Evolutionary conservation across 371 early-diverging fungal genomes (phyloP).

Genomic region (Rhizomucor miehei): DNA sequence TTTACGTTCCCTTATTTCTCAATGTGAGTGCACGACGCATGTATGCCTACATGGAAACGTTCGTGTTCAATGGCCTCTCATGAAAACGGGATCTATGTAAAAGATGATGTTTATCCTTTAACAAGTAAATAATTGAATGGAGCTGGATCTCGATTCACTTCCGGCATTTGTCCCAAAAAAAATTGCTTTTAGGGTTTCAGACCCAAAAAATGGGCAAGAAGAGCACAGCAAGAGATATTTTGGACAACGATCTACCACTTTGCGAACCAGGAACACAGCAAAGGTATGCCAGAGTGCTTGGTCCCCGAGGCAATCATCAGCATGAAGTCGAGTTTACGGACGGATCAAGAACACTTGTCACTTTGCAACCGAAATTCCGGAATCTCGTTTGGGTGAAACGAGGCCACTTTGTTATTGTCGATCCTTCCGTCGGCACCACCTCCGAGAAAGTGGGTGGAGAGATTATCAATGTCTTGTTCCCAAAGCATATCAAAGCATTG

Average conservation of each 20-base stretch:
- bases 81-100: too few relatives aligned
- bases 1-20: too few relatives aligned
- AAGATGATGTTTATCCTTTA: too few relatives aligned
- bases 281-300: conserved; percentile 61
- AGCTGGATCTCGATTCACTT: too few relatives aligned
- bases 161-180: too few relatives aligned
- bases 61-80: too few relatives aligned
- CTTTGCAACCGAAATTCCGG: conserved; percentile 76
- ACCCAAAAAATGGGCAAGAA: conserved; percentile 35
- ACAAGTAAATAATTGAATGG: too few relatives aligned
- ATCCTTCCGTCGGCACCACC: conserved; percentile 52
- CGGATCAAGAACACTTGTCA: conserved; percentile 56
- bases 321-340: conserved; percentile 67
- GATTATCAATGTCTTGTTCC: conserved; percentile 72
- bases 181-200: not conserved
- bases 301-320: conserved; percentile 72
- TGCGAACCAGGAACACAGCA: conserved; percentile 33
- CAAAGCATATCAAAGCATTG: conserved; percentile 73
- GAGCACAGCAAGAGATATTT: conserved; percentile 27
- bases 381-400: conserved; percentile 84
- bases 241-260: conserved; percentile 24
- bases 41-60: too few relatives aligned
- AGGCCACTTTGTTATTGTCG: conserved; percentile 72
- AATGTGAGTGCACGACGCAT: too few relatives aligned
- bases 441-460: conserved; percentile 77